Percentiles rank a stretch among this genome's conserved stretches.
These are phyloP conservation scores for Nowakowskiella sp. DNA, from an alignment of 192 early-diverging fungal genomes.

Conservation along the genomic window DNA sequence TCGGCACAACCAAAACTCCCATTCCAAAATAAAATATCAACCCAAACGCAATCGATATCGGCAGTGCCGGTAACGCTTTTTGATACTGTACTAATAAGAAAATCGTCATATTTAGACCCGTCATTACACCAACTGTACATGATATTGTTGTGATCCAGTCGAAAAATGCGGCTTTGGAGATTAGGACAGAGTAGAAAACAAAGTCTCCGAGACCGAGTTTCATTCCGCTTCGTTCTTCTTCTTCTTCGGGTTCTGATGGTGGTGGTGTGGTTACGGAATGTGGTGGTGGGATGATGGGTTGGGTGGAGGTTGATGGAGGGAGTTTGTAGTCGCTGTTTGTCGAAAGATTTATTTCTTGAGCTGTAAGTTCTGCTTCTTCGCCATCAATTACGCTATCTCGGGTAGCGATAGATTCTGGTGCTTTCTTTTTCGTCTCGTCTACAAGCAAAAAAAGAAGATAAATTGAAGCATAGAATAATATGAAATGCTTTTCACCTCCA, in stretches of 20 bases:
- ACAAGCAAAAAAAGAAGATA: no score
- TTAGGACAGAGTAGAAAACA: conserved; percentile 81
- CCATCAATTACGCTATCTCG: conserved; percentile 5
- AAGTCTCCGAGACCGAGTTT: conserved; percentile 87
- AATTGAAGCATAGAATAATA: no score
- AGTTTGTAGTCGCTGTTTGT: background rate
- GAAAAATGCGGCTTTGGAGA: conserved; percentile 65
- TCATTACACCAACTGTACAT: conserved; percentile 67
- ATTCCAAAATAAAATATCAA: conserved; percentile 77
- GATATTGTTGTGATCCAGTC: conserved; percentile 77
- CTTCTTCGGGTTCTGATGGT: conserved; percentile 29
- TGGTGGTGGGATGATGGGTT: background rate
- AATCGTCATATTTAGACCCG: conserved; percentile 82
- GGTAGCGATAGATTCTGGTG: no score
- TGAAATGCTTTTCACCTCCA: no score
- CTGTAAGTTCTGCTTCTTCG: conserved; percentile 6
- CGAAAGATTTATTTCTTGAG: no score
- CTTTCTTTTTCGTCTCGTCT: no score
- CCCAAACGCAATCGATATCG: conserved; percentile 81
- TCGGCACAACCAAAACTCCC: conserved; percentile 27
- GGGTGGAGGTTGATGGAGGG: background rate
- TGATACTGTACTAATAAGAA: conserved; percentile 73
- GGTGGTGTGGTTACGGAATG: no score
- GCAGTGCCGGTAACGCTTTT: conserved; percentile 78
- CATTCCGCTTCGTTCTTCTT: conserved; percentile 55